These are phyloP conservation scores for Waltergamsia citrina DNA, from an alignment of 2,329 filamentous ascomycete species.

Conservation along the genomic window DNA sequence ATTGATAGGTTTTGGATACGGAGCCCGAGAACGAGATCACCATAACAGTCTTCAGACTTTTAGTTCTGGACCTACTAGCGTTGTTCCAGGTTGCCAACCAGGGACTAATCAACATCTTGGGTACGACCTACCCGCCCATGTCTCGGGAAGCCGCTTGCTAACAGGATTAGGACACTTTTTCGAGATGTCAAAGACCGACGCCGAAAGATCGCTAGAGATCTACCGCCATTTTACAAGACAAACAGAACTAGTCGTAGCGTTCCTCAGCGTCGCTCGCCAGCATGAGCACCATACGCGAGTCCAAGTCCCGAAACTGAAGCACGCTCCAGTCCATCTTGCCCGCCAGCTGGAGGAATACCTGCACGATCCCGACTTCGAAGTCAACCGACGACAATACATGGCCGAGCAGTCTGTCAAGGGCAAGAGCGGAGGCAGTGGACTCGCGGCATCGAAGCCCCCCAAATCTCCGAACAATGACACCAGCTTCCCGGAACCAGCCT, in stretches of 20 bases:
- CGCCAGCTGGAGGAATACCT: constrained; percentile 90
- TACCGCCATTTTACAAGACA: constrained; percentile 89
- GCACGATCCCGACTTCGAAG: constrained; percentile 88
- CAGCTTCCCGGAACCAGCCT: constrained; percentile 24
- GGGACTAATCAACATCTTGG: constrained; percentile 91
- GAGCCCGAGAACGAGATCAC: constrained; percentile 97
- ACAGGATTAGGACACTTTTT: constrained; percentile 77
- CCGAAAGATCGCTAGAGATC: constrained; percentile 81
- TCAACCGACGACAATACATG: constrained; percentile 84
- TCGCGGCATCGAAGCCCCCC: constrained; percentile 20
- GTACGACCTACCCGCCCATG: constrained; percentile 37
- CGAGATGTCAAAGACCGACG: constrained; percentile 92
- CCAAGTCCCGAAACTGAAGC: constrained; percentile 93
- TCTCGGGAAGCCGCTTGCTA: constrained; percentile 12
- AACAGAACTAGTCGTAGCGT: constrained; percentile 87
- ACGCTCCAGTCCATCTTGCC: constrained; percentile 86
- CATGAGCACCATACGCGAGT: constrained; percentile 88
- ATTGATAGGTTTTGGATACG: constrained; percentile 64
- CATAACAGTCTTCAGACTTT: constrained; percentile 80
- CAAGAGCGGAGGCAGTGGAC: constrained; percentile 26
- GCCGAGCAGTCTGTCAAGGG: constrained; percentile 72
- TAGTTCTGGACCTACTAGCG: constrained; percentile 81
- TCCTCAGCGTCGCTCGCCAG: constrained; percentile 75
- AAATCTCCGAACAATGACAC: constrained; percentile 24
- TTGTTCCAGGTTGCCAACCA: constrained; percentile 95